Evolutionary conservation across 371 early-diverging fungal genomes (phyloP), one percentile per base, ranked within the genome.

Genomic region (Phascolomyces articulosus): DNA sequence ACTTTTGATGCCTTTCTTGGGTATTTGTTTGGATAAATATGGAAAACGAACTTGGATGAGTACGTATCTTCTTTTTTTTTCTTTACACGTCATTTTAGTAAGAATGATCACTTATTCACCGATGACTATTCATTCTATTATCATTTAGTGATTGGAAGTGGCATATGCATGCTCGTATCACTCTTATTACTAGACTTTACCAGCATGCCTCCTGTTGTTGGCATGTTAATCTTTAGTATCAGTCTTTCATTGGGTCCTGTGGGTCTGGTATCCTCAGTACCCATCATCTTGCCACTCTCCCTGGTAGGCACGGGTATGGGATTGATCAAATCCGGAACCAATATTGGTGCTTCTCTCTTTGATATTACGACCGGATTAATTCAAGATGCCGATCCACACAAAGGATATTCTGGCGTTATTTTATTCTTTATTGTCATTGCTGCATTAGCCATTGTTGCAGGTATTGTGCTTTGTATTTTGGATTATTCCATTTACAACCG

Each of bases 291-390:
- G 2, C 88, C 87, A 0, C 64, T 78, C 15, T 75, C 74, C 10
- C 69, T 84, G 13, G 79, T 91, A 2, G 91, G 91, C 20, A 90
- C 91, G 7, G 91, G 86, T 20, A 75, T 90, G 66, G 91, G 91
- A 0, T 64, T 90, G n/a, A 78, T 87, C 72, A 91, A 91, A 68
- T 84, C 87, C 6, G 77, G 83, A 15, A 83, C 79, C 55, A 90
- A 91, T 60, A 80, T 89, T 21, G 90, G 90, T 11, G 76, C 81
- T 4, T 78, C 90, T 1, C 62, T 91, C 16, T 82, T 89, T 49
- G 92, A 91, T 65, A 89, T 91, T 53, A 55, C 82, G 18, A 77
- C 86, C 26, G 92, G 92, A 11, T 66, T 80, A 9, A 69, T 91
- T 55, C 92, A 91, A 63, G 90, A 91, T 63, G 55, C 55, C 1